Evolutionary conservation across 2,329 filamentous ascomycete genomes (phyloP).

Genomic region (Fusarium xylarioides): DNA sequence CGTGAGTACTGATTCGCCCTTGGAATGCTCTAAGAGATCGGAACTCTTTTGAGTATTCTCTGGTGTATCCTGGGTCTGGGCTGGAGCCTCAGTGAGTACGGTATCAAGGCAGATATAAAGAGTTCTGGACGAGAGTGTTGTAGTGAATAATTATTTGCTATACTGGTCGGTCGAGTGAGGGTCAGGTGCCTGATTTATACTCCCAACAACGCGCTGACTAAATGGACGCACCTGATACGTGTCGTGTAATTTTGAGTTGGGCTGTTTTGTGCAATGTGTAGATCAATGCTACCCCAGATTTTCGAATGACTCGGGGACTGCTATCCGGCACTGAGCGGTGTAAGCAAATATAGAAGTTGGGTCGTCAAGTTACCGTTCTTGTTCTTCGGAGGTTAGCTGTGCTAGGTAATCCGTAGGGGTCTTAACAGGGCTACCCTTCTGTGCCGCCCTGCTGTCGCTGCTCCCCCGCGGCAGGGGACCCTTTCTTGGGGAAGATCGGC

Average conservation of each 20-base stretch:
- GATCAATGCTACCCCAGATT: neutral
- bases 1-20: neutral
- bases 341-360: neutral
- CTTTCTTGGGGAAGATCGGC: neutral
- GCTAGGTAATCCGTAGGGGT: neutral
- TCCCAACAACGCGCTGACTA: neutral
- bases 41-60: neutral
- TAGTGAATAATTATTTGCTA: no score
- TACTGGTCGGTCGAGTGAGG: no score
- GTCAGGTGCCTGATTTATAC: neutral
- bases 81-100: neutral
- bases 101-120: rapidly evolving
- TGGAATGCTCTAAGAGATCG: neutral
- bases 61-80: neutral
- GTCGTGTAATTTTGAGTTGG: no score
- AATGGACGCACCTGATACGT: neutral
- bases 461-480: no score
- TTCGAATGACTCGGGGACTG: neutral
- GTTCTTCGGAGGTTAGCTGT: neutral
- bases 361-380: neutral
- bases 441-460: neutral
- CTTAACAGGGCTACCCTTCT: neutral
- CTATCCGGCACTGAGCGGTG: neutral
- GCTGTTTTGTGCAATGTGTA: neutral
- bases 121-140: neutral